phyloP scores from a whole-genome alignment of 1,139 yeast genomes.

The Hyphopichia wangnamkhiaoensis region DNA sequence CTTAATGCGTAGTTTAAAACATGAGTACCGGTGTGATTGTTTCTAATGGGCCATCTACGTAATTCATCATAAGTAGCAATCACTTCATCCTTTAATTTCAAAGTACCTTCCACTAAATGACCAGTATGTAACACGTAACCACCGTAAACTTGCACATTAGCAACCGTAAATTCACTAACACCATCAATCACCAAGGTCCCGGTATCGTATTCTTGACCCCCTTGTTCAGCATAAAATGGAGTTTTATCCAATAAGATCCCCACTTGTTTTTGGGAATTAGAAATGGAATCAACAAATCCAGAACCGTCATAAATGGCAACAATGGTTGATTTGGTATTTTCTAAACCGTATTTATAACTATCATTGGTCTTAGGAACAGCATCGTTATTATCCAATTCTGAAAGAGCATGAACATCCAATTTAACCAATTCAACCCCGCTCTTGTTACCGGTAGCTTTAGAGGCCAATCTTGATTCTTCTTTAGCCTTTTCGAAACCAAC shows the following conservation, averaged over 20 bases:
- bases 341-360: slow-evolving; percentile 66
- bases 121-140: slow-evolving; percentile 98
- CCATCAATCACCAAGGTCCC: slow-evolving; percentile 93
- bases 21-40: slow-evolving; percentile 98
- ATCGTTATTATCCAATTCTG: slow-evolving; percentile 57
- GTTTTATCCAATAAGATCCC: slow-evolving; percentile 88
- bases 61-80: slow-evolving; percentile 89
- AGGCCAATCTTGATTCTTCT: slow-evolving; percentile 87
- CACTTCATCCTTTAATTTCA: slow-evolving; percentile 66
- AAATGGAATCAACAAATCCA: slow-evolving; percentile 52
- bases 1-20: slow-evolving; percentile 86
- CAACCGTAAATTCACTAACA: slow-evolving; percentile 79
- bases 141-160: slow-evolving; percentile 87
- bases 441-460: slow-evolving; percentile 78
- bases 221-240: slow-evolving; percentile 97
- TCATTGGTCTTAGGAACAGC: slow-evolving; percentile 84
- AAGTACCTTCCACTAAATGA: slow-evolving; percentile 69
- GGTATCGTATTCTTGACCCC: slow-evolving; percentile 97
- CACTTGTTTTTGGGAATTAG: slow-evolving; percentile 52
- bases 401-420: slow-evolving; percentile 87
- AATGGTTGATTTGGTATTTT: slow-evolving; percentile 61
- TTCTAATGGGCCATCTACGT: slow-evolving; percentile 95
- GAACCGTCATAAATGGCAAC: slow-evolving; percentile 73
- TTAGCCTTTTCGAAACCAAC: slow-evolving; percentile 88
- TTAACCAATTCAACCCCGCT: slow-evolving; percentile 64